Conservation (phyloP, 2,329 filamentous ascomycete species). For the Sporothrix humicola region DNA sequence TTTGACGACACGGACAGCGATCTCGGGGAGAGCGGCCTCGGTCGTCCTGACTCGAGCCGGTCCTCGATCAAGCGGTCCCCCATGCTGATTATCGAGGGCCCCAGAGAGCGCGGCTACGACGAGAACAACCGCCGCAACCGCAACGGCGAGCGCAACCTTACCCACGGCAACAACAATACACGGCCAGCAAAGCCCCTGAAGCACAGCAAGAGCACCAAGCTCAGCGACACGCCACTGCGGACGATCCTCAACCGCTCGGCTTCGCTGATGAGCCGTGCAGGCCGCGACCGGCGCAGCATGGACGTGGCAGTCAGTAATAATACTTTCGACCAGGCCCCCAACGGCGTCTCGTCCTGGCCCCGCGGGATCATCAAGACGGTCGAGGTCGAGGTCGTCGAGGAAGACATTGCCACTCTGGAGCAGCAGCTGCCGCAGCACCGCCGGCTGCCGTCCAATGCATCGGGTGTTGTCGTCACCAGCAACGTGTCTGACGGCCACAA, state of each 20-base stretch:
- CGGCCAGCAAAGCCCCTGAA: background rate
- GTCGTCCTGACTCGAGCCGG: background rate
- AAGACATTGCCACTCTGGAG: constrained; percentile 42
- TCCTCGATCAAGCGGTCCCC: constrained; percentile 39
- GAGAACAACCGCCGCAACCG: background rate
- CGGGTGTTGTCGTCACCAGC: background rate
- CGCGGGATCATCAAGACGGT: constrained; percentile 50
- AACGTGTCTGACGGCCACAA: background rate
- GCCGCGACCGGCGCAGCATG: background rate
- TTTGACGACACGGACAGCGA: constrained; percentile 9
- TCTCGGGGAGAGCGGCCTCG: constrained; percentile 5
- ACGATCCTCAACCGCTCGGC: constrained; percentile 10
- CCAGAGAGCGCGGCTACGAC: constrained; percentile 38
- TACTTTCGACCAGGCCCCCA: background rate
- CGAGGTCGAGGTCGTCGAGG: constrained; percentile 47
- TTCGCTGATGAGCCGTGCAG: background rate
- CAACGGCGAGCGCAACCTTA: background rate
- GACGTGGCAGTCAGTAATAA: background rate
- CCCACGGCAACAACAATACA: background rate
- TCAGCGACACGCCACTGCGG: constrained; percentile 16
- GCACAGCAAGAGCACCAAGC: background rate
- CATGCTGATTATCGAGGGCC: constrained; percentile 42
- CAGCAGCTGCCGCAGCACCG: constrained; percentile 29
- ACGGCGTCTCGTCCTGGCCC: constrained; percentile 41
- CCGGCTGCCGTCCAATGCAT: constrained; percentile 5